Conservation (phyloP, 163 green algal genomes). For the Chlamydomonas reinhardtii region DNA sequence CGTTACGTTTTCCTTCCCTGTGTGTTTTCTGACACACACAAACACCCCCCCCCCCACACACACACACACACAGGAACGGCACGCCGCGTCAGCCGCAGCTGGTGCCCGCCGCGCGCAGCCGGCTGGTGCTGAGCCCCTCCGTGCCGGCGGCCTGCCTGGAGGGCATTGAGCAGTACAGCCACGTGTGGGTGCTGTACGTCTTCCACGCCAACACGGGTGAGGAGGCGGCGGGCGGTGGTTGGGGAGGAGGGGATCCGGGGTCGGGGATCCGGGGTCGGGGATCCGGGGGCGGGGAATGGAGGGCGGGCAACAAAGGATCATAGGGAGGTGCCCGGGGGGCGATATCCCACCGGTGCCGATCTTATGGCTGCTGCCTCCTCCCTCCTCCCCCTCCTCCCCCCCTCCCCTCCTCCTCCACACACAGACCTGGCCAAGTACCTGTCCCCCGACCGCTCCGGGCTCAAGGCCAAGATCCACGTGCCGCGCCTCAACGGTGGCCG, state of each 20-base stretch:
- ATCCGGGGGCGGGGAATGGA: not conserved
- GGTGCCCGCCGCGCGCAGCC: constrained; percentile 74
- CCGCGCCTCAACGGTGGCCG: constrained; percentile 87
- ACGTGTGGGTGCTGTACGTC: constrained; percentile 96
- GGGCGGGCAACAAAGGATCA: too few species aligned
- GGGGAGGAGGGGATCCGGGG: too few species aligned
- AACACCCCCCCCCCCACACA: not conserved
- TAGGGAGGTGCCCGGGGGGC: too few species aligned
- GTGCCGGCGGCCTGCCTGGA: constrained; percentile 79
- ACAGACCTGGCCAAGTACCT: constrained; percentile 57
- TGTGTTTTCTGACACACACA: too few species aligned
- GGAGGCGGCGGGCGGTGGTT: not conserved
- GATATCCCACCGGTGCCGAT: too few species aligned
- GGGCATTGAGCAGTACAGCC: constrained; percentile 88
- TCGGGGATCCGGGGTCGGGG: too few species aligned
- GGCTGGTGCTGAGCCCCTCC: constrained; percentile 70
- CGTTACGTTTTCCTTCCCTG: too few species aligned
- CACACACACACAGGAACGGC: constrained; percentile 79
- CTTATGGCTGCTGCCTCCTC: too few species aligned
- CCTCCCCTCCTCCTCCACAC: not conserved
- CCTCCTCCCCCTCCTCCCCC: too few species aligned
- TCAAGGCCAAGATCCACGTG: constrained; percentile 86
- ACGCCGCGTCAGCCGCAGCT: constrained; percentile 93
- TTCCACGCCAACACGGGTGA: constrained; percentile 95
- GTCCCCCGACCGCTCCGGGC: constrained; percentile 28